phyloP scores from a whole-genome alignment of 2,329 filamentous ascomycete genomes.

The Arthrobotrys sinensis region DNA sequence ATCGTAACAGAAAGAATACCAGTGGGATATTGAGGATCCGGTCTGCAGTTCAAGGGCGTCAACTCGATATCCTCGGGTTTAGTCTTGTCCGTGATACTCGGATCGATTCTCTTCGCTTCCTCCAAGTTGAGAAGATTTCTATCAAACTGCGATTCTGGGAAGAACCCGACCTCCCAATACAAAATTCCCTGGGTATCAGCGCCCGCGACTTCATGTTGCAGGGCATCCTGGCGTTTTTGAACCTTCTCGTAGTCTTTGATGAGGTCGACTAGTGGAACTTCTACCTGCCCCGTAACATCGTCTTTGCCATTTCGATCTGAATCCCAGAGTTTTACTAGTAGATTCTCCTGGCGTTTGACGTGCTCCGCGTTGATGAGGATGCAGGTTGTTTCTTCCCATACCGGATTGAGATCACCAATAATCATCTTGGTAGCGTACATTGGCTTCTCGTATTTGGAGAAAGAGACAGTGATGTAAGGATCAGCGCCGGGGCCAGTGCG shows the following conservation, averaged over 20 bases:
- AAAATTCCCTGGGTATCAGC: slow-evolving; percentile 92
- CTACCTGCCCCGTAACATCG: slow-evolving; percentile 94
- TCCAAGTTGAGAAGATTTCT: slow-evolving; percentile 79
- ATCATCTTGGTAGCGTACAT: slow-evolving; percentile 98
- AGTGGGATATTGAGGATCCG: slow-evolving; percentile 93
- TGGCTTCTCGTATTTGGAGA: slow-evolving; percentile 96
- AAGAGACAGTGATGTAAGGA: slow-evolving; percentile 93
- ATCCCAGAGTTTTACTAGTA: slow-evolving; percentile 96
- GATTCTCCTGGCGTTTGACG: slow-evolving; percentile 92
- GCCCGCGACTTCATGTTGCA: slow-evolving; percentile 85
- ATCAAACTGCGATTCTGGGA: slow-evolving; percentile 90
- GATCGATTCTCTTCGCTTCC: slow-evolving; percentile 79
- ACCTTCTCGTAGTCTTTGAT: slow-evolving; percentile 94
- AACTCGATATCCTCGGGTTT: slow-evolving; percentile 83
- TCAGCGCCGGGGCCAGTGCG: slow-evolving; percentile 92
- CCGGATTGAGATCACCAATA: slow-evolving; percentile 90
- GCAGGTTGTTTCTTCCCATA: slow-evolving; percentile 90
- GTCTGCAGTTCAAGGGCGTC: slow-evolving; percentile 88
- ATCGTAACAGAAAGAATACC: slow-evolving; percentile 88
- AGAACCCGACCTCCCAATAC: slow-evolving; percentile 96
- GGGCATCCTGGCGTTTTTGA: slow-evolving; percentile 88
- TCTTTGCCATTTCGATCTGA: slow-evolving; percentile 91
- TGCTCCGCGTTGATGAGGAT: slow-evolving; percentile 89
- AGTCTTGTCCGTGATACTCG: slow-evolving; percentile 88
- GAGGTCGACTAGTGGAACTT: slow-evolving; percentile 92